Evolutionary conservation across 768 basidiomycete species (phyloP).

Genomic region (Rhizopogon vulgaris): DNA sequence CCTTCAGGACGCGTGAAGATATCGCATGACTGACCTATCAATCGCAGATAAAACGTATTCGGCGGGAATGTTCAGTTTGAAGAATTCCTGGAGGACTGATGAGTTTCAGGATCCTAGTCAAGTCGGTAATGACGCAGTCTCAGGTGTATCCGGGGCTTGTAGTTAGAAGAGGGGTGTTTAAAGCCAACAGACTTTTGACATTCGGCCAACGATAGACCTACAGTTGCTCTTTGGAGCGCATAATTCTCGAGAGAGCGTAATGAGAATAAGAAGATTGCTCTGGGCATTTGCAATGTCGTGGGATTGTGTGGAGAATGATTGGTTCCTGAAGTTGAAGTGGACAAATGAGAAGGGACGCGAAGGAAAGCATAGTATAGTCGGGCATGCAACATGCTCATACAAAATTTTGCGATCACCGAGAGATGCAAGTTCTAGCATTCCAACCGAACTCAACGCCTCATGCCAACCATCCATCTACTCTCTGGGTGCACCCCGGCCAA

Average conservation of each 20-base stretch:
- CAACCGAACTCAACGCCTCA: neutral
- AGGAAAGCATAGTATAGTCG: conserved; percentile 20
- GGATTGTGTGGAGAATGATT: conserved; percentile 35
- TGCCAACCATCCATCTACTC: conserved; percentile 32
- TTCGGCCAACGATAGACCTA: neutral
- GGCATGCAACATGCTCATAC: conserved; percentile 24
- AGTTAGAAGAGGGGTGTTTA: conserved; percentile 37
- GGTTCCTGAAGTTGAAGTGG: neutral
- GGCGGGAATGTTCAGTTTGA: conserved; percentile 15
- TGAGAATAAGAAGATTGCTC: conserved; percentile 9
- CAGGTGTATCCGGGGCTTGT: conserved; percentile 38
- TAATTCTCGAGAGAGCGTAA: conserved; percentile 32
- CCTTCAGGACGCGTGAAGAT: conserved; percentile 33
- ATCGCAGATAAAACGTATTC: conserved; percentile 23
- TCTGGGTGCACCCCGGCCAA: conserved; percentile 82
- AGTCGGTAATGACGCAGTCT: no score
- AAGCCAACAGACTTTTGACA: neutral
- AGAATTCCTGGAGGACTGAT: conserved; percentile 28
- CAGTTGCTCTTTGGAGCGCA: conserved; percentile 51
- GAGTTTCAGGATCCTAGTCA: no score
- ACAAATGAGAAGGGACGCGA: neutral
- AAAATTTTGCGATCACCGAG: conserved; percentile 10
- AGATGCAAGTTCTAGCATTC: neutral
- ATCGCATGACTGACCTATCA: conserved; percentile 39
- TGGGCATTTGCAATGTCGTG: conserved; percentile 32